Evolutionary conservation across 2,329 filamentous ascomycete genomes (phyloP).

Genomic region (Fusarium napiforme): DNA sequence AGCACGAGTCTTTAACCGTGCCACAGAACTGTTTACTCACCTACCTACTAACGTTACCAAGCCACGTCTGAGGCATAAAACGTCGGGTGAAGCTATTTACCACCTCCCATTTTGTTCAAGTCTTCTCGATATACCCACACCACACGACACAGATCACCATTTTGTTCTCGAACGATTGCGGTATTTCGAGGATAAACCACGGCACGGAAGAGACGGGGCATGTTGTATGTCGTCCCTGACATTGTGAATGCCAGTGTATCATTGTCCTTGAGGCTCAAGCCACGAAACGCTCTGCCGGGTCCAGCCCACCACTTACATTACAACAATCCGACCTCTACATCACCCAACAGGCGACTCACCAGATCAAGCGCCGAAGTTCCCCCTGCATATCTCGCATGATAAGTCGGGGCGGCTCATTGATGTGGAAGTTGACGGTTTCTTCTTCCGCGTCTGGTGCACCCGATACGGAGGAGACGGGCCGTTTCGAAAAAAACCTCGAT

Average conservation of each 20-base stretch:
- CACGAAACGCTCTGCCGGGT: constrained; percentile 18
- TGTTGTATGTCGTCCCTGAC: neutral
- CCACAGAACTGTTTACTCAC: neutral
- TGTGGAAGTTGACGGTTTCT: constrained; percentile 11
- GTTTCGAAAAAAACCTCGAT: constrained; percentile 21
- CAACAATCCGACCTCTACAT: constrained; percentile 20
- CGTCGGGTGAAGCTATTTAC: constrained; percentile 3
- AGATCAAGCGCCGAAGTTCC: constrained; percentile 15
- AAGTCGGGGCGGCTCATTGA: constrained; percentile 2
- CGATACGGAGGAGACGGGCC: constrained; percentile 30
- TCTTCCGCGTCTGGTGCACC: constrained; percentile 8
- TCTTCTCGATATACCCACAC: neutral
- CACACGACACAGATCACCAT: neutral
- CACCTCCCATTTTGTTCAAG: constrained; percentile 2
- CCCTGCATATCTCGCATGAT: constrained; percentile 15
- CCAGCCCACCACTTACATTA: constrained; percentile 29
- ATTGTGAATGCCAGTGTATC: neutral
- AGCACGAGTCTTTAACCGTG: neutral
- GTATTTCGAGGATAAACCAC: constrained; percentile 12
- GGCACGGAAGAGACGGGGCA: neutral
- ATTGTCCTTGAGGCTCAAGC: constrained; percentile 20
- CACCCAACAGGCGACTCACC: constrained; percentile 14
- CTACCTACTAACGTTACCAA: neutral
- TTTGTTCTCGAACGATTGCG: constrained; percentile 19
- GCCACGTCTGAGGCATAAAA: constrained; percentile 15